Conservation (phyloP, 2,329 filamentous ascomycete species). For the Sclerotinia trifoliorum region DNA sequence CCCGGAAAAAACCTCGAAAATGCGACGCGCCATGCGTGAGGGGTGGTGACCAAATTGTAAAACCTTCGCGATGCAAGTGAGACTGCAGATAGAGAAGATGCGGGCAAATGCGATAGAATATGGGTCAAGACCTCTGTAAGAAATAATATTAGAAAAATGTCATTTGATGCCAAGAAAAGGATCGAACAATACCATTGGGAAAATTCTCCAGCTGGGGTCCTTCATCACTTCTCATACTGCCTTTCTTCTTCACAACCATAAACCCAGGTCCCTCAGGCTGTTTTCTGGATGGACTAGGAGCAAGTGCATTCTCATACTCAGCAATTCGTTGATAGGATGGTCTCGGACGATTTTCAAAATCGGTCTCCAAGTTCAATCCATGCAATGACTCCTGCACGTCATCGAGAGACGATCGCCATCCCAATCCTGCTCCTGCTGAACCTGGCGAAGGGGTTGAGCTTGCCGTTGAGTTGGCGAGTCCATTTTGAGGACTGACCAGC, state of each 20-base stretch:
- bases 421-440: constrained; percentile 10
- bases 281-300: constrained; percentile 47
- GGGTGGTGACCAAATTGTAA: constrained; percentile 80
- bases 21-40: constrained; percentile 90
- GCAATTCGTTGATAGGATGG: constrained; percentile 49
- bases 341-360: constrained; percentile 36
- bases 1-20: constrained; percentile 90
- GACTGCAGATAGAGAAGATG: constrained; percentile 76
- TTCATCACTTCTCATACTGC: constrained; percentile 28
- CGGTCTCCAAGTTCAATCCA: constrained; percentile 49
- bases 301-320: constrained; percentile 61
- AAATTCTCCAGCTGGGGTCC: constrained; percentile 50
- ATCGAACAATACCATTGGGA: constrained; percentile 68
- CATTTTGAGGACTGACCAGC: constrained; percentile 40
- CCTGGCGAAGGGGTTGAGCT: constrained; percentile 33
- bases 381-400: constrained; percentile 52
- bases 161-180: background rate
- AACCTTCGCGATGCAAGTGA: constrained; percentile 86
- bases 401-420: constrained; percentile 34
- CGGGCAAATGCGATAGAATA: constrained; percentile 84
- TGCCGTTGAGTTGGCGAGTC: constrained; percentile 23
- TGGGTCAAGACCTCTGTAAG: constrained; percentile 83
- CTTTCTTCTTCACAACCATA: constrained; percentile 52
- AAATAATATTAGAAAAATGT: constrained; percentile 31
- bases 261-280: constrained; percentile 50